A percentile compares a stretch with the other conserved stretches of the same genome.
phyloP scores from a whole-genome alignment of 305 asterid species.

The Andrographis paniculata region DNA sequence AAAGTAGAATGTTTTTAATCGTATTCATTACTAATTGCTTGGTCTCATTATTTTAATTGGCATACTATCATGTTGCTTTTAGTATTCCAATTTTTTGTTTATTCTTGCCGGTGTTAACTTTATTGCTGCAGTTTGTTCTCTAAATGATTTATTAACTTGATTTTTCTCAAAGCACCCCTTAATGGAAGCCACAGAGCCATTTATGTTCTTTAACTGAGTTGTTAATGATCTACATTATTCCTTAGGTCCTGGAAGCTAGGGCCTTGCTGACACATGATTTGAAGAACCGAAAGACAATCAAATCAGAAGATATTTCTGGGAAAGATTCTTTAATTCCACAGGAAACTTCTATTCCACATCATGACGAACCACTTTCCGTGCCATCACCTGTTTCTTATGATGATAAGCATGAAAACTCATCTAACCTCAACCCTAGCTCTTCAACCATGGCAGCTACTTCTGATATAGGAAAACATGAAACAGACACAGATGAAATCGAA shows the following conservation, averaged over 20 bases:
- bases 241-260: conserved; percentile 70
- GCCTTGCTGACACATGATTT: conserved; percentile 52
- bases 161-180: too few species aligned
- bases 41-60: too few species aligned
- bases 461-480: conserved; percentile 31
- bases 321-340: conserved; percentile 24
- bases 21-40: too few species aligned
- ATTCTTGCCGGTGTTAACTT: too few species aligned
- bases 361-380: conserved; percentile 45
- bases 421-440: conserved; percentile 24
- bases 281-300: conserved; percentile 29
- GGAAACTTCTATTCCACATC: conserved; percentile 24
- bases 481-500: conserved; percentile 29
- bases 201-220: background rate
- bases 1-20: too few species aligned
- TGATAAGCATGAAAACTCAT: conserved; percentile 12
- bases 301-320: conserved; percentile 24
- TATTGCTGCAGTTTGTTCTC: too few species aligned
- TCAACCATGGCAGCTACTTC: conserved; percentile 23
- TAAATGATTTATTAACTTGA: too few species aligned
- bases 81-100: too few species aligned
- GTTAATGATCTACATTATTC: background rate
- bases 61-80: too few species aligned
- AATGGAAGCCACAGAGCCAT: background rate
- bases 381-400: conserved; percentile 29